A percentile compares a stretch with the other conserved stretches of the same genome.
These are phyloP conservation scores for Teratosphaeria gauchensis DNA, from an alignment of 2,329 filamentous ascomycete species.

Conservation along the genomic window DNA sequence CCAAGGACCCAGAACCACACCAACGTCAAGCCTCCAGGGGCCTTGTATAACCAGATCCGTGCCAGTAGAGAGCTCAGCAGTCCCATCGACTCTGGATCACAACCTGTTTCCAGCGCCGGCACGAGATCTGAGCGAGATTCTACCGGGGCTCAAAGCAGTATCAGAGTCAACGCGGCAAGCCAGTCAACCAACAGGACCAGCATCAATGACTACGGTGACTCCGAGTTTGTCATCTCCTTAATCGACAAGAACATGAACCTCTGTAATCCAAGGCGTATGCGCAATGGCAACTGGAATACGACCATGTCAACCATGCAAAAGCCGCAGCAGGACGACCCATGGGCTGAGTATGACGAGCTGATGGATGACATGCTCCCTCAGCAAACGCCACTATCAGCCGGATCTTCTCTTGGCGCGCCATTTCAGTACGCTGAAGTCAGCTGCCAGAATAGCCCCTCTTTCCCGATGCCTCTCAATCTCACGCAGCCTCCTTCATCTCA, in stretches of 20 bases:
- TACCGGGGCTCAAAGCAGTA: conserved; percentile 10
- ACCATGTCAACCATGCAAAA: not conserved
- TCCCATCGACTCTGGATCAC: conserved; percentile 18
- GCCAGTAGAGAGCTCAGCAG: conserved; percentile 19
- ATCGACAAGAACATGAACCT: conserved; percentile 59
- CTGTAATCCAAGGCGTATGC: conserved; percentile 52
- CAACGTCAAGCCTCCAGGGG: conserved; percentile 18
- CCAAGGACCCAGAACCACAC: conserved; percentile 43
- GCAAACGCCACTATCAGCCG: conserved; percentile 40
- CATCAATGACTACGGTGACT: conserved; percentile 9
- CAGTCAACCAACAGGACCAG: conserved; percentile 18
- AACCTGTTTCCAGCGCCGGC: conserved; percentile 20
- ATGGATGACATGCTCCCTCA: conserved; percentile 59
- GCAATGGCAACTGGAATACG: conserved; percentile 40
- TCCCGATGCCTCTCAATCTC: conserved; percentile 4
- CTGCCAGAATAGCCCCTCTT: conserved; percentile 19
- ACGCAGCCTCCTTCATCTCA: conserved; percentile 4
- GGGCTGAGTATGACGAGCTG: conserved; percentile 89
- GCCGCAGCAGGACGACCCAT: conserved; percentile 67
- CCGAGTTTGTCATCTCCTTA: conserved; percentile 67
- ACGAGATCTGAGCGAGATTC: conserved; percentile 12
- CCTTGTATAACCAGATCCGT: conserved; percentile 23
- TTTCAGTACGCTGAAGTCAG: conserved; percentile 48
- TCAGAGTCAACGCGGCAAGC: conserved; percentile 11
- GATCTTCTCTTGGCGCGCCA: conserved; percentile 44